A percentile compares a stretch with the other conserved stretches of the same genome.
These are phyloP conservation scores for Knufia petricola DNA, from an alignment of 2,329 filamentous ascomycete genomes.

Conservation along the genomic window DNA sequence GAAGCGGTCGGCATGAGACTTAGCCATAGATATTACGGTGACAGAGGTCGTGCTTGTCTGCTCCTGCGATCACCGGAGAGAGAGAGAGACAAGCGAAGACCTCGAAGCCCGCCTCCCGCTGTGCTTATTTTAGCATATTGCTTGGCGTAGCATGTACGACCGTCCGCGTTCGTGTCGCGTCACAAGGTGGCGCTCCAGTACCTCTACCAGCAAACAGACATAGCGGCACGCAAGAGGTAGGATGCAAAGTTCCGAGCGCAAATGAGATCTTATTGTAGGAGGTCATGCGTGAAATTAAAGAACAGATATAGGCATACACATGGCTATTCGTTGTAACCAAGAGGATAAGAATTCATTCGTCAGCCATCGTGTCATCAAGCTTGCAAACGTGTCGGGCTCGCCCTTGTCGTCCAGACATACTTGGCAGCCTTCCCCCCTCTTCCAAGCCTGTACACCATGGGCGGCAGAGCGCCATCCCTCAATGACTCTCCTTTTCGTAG, in stretches of 20 bases:
- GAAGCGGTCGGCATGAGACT: background rate
- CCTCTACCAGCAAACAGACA: too few species aligned
- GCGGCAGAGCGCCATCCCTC: constrained; percentile 17
- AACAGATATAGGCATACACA: background rate
- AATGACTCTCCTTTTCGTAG: constrained; percentile 17
- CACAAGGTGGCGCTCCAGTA: too few species aligned
- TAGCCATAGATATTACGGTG: too few species aligned
- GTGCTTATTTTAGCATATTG: too few species aligned
- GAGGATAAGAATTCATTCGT: background rate
- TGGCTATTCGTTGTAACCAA: background rate
- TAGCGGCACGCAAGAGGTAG: too few species aligned
- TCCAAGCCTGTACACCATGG: constrained; percentile 22
- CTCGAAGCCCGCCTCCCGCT: too few species aligned
- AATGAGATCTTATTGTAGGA: background rate
- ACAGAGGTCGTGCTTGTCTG: too few species aligned
- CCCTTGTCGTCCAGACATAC: constrained; percentile 22
- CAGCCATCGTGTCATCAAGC: constrained; percentile 12
- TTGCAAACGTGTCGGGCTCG: constrained; percentile 20
- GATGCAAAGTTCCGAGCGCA: too few species aligned
- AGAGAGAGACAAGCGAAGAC: too few species aligned
- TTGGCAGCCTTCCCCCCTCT: constrained; percentile 22
- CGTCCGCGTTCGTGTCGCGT: too few species aligned
- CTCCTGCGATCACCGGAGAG: too few species aligned
- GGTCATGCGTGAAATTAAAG: background rate
- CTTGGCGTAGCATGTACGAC: too few species aligned